These are phyloP conservation scores for Tuber borchii DNA, from an alignment of 495 filamentous ascomycete species.

Conservation along the genomic window DNA sequence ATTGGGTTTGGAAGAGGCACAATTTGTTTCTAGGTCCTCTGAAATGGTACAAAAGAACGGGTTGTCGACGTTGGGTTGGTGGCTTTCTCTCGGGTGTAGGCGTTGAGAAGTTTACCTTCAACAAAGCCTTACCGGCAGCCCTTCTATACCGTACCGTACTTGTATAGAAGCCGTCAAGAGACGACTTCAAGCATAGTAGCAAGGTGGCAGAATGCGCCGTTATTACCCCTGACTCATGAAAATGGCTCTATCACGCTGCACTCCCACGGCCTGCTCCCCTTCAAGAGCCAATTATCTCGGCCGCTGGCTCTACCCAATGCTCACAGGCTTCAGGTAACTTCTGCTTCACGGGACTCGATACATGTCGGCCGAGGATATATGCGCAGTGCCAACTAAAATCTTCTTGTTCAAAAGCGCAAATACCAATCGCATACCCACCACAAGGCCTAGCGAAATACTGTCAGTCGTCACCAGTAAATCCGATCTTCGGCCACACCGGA, in stretches of 20 bases:
- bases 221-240: background rate
- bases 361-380: background rate
- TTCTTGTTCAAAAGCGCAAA: background rate
- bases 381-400: background rate
- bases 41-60: background rate
- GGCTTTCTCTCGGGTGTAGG: background rate
- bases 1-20: background rate
- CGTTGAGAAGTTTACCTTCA: background rate
- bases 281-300: background rate
- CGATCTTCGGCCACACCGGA: background rate
- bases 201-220: background rate
- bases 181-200: background rate
- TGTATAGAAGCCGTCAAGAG: background rate
- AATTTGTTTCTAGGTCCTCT: background rate
- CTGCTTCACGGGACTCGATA: background rate
- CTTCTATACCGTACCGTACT: background rate
- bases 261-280: background rate
- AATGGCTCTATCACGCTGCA: background rate
- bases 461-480: background rate
- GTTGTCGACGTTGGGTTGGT: background rate
- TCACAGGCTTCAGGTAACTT: background rate
- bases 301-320: background rate
- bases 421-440: background rate
- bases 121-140: background rate
- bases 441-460: background rate